Evolutionary conservation across 208 protist genomes (phyloP).

Genomic region (Acanthamoeba culbertsoni): DNA sequence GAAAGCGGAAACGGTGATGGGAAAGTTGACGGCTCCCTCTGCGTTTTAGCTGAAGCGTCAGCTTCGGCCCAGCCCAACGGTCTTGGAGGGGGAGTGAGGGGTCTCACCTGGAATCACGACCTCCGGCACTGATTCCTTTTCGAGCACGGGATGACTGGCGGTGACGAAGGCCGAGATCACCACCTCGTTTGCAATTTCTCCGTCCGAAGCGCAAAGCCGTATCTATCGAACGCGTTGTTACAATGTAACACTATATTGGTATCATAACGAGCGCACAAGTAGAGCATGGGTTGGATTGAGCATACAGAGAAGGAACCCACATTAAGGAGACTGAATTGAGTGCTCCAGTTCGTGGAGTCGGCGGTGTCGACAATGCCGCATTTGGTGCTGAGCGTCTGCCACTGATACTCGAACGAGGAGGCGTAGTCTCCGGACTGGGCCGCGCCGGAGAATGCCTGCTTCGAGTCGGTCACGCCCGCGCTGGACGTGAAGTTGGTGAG

Average conservation of each 20-base stretch:
- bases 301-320: not conserved
- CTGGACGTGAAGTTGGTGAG: not conserved
- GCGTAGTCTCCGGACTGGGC: not conserved
- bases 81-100: not conserved
- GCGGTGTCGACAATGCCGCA: not conserved
- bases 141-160: not conserved
- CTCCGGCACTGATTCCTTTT: not conserved
- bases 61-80: not conserved
- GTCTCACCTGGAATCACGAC: not conserved
- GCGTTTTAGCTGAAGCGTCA: not conserved
- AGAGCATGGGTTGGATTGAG: too few relatives aligned
- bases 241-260: not conserved
- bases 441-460: not conserved
- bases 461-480: not conserved
- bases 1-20: not conserved
- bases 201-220: not conserved
- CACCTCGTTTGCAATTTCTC: not conserved
- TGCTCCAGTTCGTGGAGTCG: not conserved
- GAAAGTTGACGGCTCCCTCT: not conserved
- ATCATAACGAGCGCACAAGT: too few relatives aligned
- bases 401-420: not conserved
- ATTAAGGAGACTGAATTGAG: not conserved
- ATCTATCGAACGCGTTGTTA: not conserved
- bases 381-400: not conserved
- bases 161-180: not conserved